Evolutionary conservation across 148 eudicot genomes (phyloP), one percentile per base, ranked within the genome.

Genomic region (Chenopodium formosanum): DNA sequence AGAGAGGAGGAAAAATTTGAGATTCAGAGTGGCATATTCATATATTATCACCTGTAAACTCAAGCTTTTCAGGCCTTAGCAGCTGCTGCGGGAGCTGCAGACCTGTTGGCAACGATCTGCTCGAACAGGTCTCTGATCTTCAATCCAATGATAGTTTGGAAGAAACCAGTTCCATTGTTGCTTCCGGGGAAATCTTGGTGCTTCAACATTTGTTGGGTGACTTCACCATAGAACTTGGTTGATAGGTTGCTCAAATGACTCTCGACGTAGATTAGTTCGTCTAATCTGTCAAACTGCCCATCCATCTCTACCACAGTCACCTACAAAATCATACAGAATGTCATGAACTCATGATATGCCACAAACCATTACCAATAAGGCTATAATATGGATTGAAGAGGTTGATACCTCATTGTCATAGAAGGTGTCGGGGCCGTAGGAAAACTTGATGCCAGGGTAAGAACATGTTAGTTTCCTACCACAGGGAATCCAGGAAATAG

Each of bases 221-320:
- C 92, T 87, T 97, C 99, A n/a, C 99, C 99, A 44, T 96, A 96
- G 86, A 96, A 96, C 83, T 96, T 96, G 78, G 92, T 91, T 50
- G 99, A 96, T 70, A 96, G 75, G 90, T 92, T 97, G 91, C 99
- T 97, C 83, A 97, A 85, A 77, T 97, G 99, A 91, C 98, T 94
- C 79, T 97, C 99, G 0, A 97, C 98, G 14, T 97, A 97, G 77
- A 97, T 97, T 47, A 97, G 90, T 87, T 97, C 99, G 40, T 97
- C 99, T 85, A 97, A 84, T 92, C 99, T 92, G 88, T 96, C 99
- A 16, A 96, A 96, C 74, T 92, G 97, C 7, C 99, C 99, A 73
- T 96, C 99, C 99, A 96, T 96, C 79, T 96, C 99, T 81, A 94
- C 60, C 66, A 96, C 93, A 5, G 99, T 94, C 53, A 96, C 99